A percentile compares a stretch with the other conserved stretches of the same genome.
Conservation (phyloP, 495 filamentous ascomycete genomes). For the Umbilicaria muhlenbergii region DNA sequence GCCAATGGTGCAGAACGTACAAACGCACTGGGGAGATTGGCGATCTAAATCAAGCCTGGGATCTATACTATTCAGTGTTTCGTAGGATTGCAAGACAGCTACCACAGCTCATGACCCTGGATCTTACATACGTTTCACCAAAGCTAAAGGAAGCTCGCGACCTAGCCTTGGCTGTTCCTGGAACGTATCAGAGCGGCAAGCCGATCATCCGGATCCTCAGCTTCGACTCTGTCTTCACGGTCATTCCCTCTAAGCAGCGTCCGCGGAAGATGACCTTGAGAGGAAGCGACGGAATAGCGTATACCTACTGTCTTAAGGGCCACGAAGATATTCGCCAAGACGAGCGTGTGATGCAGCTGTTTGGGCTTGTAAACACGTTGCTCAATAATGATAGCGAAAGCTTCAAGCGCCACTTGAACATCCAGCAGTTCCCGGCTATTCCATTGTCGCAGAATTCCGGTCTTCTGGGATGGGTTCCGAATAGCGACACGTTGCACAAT, state of each 20-base stretch:
- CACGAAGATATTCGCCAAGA: conserved; percentile 98
- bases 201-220: conserved; percentile 72
- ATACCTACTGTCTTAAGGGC: conserved; percentile 83
- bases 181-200: conserved; percentile 81
- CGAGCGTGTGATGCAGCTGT: conserved; percentile 97
- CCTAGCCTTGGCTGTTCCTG: conserved; percentile 82
- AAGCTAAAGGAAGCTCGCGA: conserved; percentile 68
- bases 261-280: conserved; percentile 77
- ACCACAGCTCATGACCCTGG: conserved; percentile 78
- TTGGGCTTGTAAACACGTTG: conserved; percentile 89
- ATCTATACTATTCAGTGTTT: conserved; percentile 96
- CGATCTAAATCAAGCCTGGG: conserved; percentile 95
- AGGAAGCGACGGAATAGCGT: conserved; percentile 72
- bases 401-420: conserved; percentile 90
- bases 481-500: conserved; percentile 91
- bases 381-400: conserved; percentile 84
- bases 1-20: conserved; percentile 90
- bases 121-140: conserved; percentile 90
- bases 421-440: conserved; percentile 87
- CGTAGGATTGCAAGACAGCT: conserved; percentile 87
- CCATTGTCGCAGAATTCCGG: conserved; percentile 92
- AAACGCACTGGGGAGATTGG: conserved; percentile 72
- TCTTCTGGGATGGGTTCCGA: conserved; percentile 91
- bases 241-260: conserved; percentile 93
- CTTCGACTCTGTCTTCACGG: conserved; percentile 76